Evolutionary conservation across 352 stramenopile species (phyloP), one percentile per base, ranked within the genome.

Genomic region (Phytophthora foliorum): DNA sequence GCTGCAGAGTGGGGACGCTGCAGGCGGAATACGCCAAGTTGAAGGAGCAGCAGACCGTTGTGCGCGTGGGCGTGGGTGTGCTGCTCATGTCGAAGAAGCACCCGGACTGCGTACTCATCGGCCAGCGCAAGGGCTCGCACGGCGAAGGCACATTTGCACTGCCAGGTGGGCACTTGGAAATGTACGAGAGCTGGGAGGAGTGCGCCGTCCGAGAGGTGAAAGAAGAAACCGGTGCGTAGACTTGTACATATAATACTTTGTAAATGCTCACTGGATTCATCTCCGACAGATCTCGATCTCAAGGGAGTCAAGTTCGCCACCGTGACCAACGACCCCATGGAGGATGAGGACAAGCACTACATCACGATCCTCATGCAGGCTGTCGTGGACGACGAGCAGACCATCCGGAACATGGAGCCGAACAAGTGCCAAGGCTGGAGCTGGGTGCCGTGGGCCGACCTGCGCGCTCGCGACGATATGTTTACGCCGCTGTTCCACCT

Each of bases 321-420:
- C 46, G 84, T 91, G 49, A 95, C 88, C 10, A 95, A 95, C 69
- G 88, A 95, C 67, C 78, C 78, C 7, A 95, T 94, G 86, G 74
- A 90, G 61, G 76, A 91, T 56, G 83, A 94, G 61, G 79, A 67
- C 63, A 94, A 93, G 59, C 88, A 95, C 69, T 95, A 94, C 75
- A 92, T 94, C 55, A 95, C 88, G 42, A 91, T 95, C 63, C 85
- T 94, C 52, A 91, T 93, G 82, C 83, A 93, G 49, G 85, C 86
- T 3, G 56, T 56, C 3, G 81, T 95, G 36, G 63, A 72, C n/a
- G 58, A 75, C 25, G 64, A 67, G 31, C 84, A 93, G 60, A 73
- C 69, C 27, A 66, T 85, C 29, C 67, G 67, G 44, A 92, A 92
- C 73, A 94, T 94, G 86, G 88, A 95, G 73, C 86, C 86, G 1